These are phyloP conservation scores for Penicillium brevicompactum DNA, from an alignment of 2,329 filamentous ascomycete species.

Conservation along the genomic window DNA sequence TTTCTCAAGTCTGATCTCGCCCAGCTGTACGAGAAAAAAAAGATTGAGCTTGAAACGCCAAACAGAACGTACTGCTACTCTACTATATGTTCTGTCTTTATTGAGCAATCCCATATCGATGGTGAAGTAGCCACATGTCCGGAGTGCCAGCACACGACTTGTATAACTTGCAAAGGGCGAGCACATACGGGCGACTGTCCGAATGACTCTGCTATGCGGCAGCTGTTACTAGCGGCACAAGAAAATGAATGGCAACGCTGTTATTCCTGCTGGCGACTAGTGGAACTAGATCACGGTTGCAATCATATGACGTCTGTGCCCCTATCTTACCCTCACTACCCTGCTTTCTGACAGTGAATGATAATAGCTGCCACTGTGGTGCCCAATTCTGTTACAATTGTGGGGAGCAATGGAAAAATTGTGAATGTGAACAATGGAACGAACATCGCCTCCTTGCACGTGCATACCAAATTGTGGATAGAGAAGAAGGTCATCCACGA, in stretches of 20 bases:
- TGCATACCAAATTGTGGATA: conserved; percentile 36
- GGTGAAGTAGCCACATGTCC: conserved; percentile 45
- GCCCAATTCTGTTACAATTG: conserved; percentile 51
- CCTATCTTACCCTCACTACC: neutral
- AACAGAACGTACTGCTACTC: conserved; percentile 56
- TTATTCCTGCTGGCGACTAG: conserved; percentile 46
- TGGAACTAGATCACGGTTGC: conserved; percentile 57
- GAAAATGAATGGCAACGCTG: conserved; percentile 57
- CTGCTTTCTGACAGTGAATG: no score
- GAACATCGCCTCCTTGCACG: conserved; percentile 39
- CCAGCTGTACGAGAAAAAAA: conserved; percentile 46
- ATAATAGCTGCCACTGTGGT: conserved; percentile 25
- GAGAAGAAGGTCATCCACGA: conserved; percentile 20
- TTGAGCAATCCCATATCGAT: conserved; percentile 38
- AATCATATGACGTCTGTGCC: conserved; percentile 59
- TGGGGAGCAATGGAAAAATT: conserved; percentile 46
- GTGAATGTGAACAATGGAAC: conserved; percentile 43
- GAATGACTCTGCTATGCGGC: conserved; percentile 43
- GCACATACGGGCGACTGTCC: conserved; percentile 52
- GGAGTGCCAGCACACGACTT: conserved; percentile 50
- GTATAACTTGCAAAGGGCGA: conserved; percentile 52
- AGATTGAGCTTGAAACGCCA: conserved; percentile 51
- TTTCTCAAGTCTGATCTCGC: no score
- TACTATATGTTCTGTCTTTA: conserved; percentile 50
- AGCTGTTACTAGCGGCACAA: conserved; percentile 45